A percentile compares a stretch with the other conserved stretches of the same genome.
phyloP scores from a whole-genome alignment of 164 flowering plant species.

The Umbilicus rupestris region DNA sequence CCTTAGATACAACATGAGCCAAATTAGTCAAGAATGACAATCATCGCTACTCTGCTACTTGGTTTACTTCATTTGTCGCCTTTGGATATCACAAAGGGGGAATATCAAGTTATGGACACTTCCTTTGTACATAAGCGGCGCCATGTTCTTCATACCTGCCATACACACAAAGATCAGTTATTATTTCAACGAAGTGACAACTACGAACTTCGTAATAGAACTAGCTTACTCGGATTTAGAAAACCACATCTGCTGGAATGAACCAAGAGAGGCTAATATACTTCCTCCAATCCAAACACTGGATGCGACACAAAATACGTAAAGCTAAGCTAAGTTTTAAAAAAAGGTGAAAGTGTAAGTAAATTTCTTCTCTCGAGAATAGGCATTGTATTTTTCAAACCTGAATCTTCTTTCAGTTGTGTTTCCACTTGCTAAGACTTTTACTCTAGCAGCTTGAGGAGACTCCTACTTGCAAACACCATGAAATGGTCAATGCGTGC shows the following conservation, averaged over 20 bases:
- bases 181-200: neutral
- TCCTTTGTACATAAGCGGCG: slow-evolving; percentile 46
- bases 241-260: slow-evolving; percentile 98
- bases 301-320: slow-evolving; percentile 11
- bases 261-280: slow-evolving; percentile 92
- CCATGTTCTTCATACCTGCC: slow-evolving; percentile 63
- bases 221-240: slow-evolving; percentile 87
- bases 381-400: slow-evolving; percentile 19
- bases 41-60: neutral
- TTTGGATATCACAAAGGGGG: neutral
- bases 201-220: neutral
- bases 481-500: neutral
- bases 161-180: neutral
- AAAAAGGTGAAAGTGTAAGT: no score
- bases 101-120: slow-evolving; percentile 36
- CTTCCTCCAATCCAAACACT: slow-evolving; percentile 99
- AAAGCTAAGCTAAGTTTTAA: neutral
- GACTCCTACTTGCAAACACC: slow-evolving; percentile 50
- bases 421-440: slow-evolving; percentile 94
- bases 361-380: neutral
- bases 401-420: slow-evolving; percentile 93
- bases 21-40: neutral
- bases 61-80: neutral
- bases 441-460: slow-evolving; percentile 96
- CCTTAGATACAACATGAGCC: neutral